Percentiles rank a stretch among this genome's conserved stretches.
Conservation (phyloP, 1,139 yeast species). For the Lodderomyces orthopsilosis region DNA sequence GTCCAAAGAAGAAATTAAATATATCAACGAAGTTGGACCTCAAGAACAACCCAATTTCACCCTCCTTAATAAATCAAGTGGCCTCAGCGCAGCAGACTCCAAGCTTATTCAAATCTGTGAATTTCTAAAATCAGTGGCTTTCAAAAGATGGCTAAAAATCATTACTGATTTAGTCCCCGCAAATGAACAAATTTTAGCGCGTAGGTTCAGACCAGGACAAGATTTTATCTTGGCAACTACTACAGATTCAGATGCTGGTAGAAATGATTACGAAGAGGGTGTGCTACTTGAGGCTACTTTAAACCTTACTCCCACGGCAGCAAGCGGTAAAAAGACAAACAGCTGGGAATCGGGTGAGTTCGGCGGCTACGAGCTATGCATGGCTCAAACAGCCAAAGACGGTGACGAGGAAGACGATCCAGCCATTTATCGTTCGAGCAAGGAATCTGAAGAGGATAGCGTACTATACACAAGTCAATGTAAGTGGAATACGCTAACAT, state of each 20-base stretch:
- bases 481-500: slow-evolving; percentile 72
- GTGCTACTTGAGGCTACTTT: slow-evolving; percentile 66
- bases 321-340: slow-evolving; percentile 23
- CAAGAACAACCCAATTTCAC: slow-evolving; percentile 56
- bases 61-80: slow-evolving; percentile 18
- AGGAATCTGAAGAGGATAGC: slow-evolving; percentile 65
- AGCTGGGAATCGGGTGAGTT: slow-evolving; percentile 85
- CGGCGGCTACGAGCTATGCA: slow-evolving; percentile 93
- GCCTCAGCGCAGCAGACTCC: slow-evolving; percentile 16
- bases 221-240: slow-evolving; percentile 92
- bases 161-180: slow-evolving; percentile 66
- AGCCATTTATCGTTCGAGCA: slow-evolving; percentile 51
- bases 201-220: slow-evolving; percentile 92
- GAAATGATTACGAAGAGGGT: slow-evolving; percentile 41
- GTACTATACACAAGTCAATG: slow-evolving; percentile 82
- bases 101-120: slow-evolving; percentile 53
- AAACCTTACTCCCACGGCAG: slow-evolving; percentile 69
- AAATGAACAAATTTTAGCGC: slow-evolving; percentile 64
- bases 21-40: slow-evolving; percentile 27
- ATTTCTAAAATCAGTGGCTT: slow-evolving; percentile 59
- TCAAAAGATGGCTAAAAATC: slow-evolving; percentile 65
- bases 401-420: slow-evolving; percentile 56
- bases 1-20: slow-evolving; percentile 24
- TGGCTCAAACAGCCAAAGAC: slow-evolving; percentile 52
- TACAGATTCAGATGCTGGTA: slow-evolving; percentile 46